Percentiles rank a stretch among this genome's conserved stretches.
Evolutionary conservation across 257 asterid species (phyloP).

Genomic region (Galeopsis tetrahit): DNA sequence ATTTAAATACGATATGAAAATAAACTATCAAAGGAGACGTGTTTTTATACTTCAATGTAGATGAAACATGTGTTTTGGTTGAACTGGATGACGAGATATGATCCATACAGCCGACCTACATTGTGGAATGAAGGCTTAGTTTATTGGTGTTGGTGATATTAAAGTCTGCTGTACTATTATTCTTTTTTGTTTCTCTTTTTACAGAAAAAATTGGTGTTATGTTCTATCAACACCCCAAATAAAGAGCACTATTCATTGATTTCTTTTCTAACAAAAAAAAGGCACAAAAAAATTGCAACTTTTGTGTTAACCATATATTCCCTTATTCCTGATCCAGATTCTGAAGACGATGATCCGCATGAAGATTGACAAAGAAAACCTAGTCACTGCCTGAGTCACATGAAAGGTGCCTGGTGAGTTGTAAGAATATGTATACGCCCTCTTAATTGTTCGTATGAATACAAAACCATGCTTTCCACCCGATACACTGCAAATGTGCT

Average conservation of each 20-base stretch:
- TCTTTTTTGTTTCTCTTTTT: neutral
- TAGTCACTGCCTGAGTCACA: constrained; percentile 24
- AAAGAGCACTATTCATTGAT: neutral
- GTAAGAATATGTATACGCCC: neutral
- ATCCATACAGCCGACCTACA: neutral
- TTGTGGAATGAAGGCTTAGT: neutral
- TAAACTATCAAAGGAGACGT: too few relatives aligned
- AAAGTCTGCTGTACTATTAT: neutral
- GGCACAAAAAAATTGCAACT: neutral
- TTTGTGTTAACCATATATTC: neutral
- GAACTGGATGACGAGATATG: too few relatives aligned
- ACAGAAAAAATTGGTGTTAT: neutral
- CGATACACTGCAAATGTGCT: neutral
- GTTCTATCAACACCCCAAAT: neutral
- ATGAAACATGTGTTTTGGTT: too few relatives aligned
- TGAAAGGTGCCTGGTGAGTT: constrained; percentile 30
- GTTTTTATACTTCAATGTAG: too few relatives aligned
- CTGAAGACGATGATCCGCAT: constrained; percentile 76
- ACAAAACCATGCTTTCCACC: neutral
- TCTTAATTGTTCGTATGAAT: neutral
- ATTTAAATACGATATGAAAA: too few relatives aligned
- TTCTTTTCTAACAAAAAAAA: neutral
- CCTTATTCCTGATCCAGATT: constrained; percentile 53
- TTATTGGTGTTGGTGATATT: neutral
- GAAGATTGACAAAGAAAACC: constrained; percentile 60